Evolutionary conservation across 148 eudicot genomes (phyloP), one percentile per base, ranked within the genome.

Genomic region (Vaccinium vitisidaea): DNA sequence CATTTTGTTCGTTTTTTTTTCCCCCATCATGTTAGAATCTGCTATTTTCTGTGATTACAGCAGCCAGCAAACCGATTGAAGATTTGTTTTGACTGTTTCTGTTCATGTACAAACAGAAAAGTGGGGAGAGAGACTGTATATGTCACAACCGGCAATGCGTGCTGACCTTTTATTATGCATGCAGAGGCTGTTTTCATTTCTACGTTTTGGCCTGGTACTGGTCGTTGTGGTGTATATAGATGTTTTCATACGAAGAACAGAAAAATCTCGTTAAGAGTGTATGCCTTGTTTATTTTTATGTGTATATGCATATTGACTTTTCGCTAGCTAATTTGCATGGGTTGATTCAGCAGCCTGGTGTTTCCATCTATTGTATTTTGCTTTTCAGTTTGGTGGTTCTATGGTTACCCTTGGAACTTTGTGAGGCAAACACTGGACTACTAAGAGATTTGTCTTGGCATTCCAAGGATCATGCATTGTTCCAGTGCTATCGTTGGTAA

Each of bases 131-230:
- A 56, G 27, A 16, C 21, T 23, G 53, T n/a, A n/a, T 23, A 43
- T 13, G 56, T 65, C 16, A 53, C 13, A 55, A 32, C 14, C 83
- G 74, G 73, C 59, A 5, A 4, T 52, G 86, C 86, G 71, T 85
- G 86, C 86, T 85, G 83, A 80, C 86, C 83, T 85, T 85, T 85
- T 85, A 84, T 71, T 80, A 80, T 80, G 86, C 86, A 46, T 80
- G 86, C 83, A 56, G 71, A 85, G 71, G 79, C 54, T 32, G 50
- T 71, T 52, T 71, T 52, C 21, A 1, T 56, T 56, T 54, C 67
- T 54, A 39, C 8, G 19, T 56, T 32, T 32, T 79, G 69, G 39
- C 19, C 6, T 9, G 36, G 7, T 79, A 27, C 2, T 0, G 36
- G 16, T 79, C 25, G 39, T 48, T 48, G 54, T 79, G 82, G 54